Percentiles rank a stretch among this genome's conserved stretches.
Evolutionary conservation across 345 rosid species (phyloP).

Genomic region (Alliaria petiolata): DNA sequence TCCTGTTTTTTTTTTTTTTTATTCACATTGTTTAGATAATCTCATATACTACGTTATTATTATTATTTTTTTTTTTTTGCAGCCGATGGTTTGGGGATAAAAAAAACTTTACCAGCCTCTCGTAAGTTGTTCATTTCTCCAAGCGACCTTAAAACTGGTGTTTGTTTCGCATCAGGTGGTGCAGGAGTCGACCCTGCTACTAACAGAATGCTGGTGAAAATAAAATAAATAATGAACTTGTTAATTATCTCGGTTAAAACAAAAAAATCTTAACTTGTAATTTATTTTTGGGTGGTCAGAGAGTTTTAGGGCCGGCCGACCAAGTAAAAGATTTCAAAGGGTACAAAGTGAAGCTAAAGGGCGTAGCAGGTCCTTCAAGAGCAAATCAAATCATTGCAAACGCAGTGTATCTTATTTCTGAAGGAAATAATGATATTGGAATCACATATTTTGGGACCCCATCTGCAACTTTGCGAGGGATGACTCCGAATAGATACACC

Average conservation of each 20-base stretch:
- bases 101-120: conserved; percentile 20
- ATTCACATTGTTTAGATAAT: background rate
- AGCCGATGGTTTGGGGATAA: conserved; percentile 31
- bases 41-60: background rate
- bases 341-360: conserved; percentile 39
- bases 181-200: conserved; percentile 34
- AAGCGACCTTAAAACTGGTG: conserved; percentile 31
- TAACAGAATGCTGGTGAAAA: conserved; percentile 16
- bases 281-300: conserved; percentile 29
- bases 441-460: conserved; percentile 39
- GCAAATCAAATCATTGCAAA: conserved; percentile 34
- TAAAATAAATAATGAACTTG: background rate
- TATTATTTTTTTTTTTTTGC: background rate
- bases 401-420: conserved; percentile 35
- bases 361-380: conserved; percentile 28
- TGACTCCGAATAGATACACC: conserved; percentile 35
- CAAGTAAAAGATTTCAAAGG: conserved; percentile 46
- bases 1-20: background rate
- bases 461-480: conserved; percentile 18
- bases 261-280: background rate
- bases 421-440: conserved; percentile 63
- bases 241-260: background rate
- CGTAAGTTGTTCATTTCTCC: conserved; percentile 8
- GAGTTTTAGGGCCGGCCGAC: conserved; percentile 39
- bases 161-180: conserved; percentile 39